These are phyloP conservation scores for Dendrostoma leiphaemia DNA, from an alignment of 2,329 filamentous ascomycete species.

Conservation along the genomic window DNA sequence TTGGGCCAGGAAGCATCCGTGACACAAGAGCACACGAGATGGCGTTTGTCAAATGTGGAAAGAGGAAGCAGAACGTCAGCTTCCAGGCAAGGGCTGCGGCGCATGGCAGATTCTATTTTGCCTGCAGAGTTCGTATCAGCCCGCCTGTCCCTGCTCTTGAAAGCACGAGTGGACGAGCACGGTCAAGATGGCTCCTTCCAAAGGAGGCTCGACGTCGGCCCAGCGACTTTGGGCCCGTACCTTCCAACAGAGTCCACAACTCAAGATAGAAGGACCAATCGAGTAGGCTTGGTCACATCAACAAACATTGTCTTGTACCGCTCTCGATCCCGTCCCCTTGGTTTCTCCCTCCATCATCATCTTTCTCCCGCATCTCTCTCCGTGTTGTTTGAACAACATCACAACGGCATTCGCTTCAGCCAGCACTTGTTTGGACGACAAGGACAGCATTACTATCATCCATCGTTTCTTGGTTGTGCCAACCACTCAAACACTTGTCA, in stretches of 20 bases:
- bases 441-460: constrained; percentile 2
- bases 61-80: too few relatives aligned
- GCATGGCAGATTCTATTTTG: too few relatives aligned
- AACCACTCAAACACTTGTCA: not conserved
- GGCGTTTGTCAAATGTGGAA: too few relatives aligned
- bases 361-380: not conserved
- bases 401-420: constrained; percentile 8
- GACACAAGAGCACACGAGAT: too few relatives aligned
- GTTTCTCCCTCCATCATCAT: not conserved
- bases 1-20: too few relatives aligned
- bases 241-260: not conserved
- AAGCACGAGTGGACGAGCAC: too few relatives aligned
- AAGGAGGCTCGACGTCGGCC: too few relatives aligned
- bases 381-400: not conserved
- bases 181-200: too few relatives aligned
- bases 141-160: too few relatives aligned
- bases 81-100: too few relatives aligned
- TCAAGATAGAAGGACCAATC: not conserved
- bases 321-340: not conserved
- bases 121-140: too few relatives aligned
- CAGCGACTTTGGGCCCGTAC: not conserved
- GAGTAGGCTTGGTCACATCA: not conserved
- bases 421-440: constrained; percentile 1
- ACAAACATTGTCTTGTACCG: not conserved
- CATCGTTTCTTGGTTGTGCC: constrained; percentile 6